A percentile compares a stretch with the other conserved stretches of the same genome.
Evolutionary conservation across 805 yeast genomes (phyloP).

Genomic region (Kregervanrija pseudodelftensis): DNA sequence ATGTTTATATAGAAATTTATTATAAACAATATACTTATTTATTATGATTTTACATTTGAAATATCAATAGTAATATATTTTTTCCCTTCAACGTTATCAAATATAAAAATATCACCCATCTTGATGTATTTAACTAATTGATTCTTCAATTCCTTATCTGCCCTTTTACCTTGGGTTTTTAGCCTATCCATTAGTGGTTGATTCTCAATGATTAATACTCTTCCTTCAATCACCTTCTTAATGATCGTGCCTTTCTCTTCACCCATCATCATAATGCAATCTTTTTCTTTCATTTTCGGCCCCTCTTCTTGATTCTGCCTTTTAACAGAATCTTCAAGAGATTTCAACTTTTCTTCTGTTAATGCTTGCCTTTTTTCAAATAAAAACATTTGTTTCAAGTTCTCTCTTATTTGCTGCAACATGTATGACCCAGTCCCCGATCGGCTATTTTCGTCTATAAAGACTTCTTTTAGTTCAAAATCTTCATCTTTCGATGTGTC

Average conservation of each 20-base stretch:
- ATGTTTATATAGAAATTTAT: slow-evolving; percentile 1
- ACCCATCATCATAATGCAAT: not conserved
- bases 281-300: not conserved
- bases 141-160: slow-evolving; percentile 13
- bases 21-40: not conserved
- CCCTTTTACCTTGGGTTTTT: slow-evolving; percentile 11
- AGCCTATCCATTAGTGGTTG: slow-evolving; percentile 14
- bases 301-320: too few relatives aligned
- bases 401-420: not conserved
- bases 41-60: slow-evolving; percentile 2
- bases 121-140: slow-evolving; percentile 15
- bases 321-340: too few relatives aligned
- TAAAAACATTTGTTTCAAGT: not conserved
- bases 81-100: slow-evolving; percentile 12
- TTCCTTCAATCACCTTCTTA: too few relatives aligned
- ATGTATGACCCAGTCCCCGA: too few relatives aligned
- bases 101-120: slow-evolving; percentile 13
- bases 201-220: slow-evolving; percentile 13
- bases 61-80: slow-evolving; percentile 18
- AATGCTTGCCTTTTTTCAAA: not conserved
- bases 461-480: too few relatives aligned
- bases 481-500: too few relatives aligned
- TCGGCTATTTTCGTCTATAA: too few relatives aligned
- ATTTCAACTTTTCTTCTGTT: too few relatives aligned
- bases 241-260: too few relatives aligned